Conservation (phyloP, 2,329 filamentous ascomycete species). For the Penicillium sp. region DNA sequence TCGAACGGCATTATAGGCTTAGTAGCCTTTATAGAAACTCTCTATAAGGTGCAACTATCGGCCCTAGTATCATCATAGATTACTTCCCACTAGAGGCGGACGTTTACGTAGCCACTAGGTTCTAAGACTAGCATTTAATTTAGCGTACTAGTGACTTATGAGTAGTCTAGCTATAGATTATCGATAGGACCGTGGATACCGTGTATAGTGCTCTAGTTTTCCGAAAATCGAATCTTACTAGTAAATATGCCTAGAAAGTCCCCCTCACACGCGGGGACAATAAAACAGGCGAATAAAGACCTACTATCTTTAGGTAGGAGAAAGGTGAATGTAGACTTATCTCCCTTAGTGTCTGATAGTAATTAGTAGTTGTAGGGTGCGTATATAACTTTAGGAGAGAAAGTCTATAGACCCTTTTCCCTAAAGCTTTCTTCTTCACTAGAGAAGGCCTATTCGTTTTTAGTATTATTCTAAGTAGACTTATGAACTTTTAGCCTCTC, state of each 20-base stretch:
- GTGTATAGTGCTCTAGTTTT: slow-evolving; percentile 9
- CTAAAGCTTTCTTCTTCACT: slow-evolving; percentile 7
- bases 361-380: background rate
- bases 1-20: slow-evolving; percentile 21
- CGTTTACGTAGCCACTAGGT: slow-evolving; percentile 16
- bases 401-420: background rate
- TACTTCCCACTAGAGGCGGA: slow-evolving; percentile 15
- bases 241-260: slow-evolving; percentile 15
- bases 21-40: slow-evolving; percentile 18
- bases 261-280: slow-evolving; percentile 5
- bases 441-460: slow-evolving; percentile 16
- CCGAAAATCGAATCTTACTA: slow-evolving; percentile 15
- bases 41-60: slow-evolving; percentile 10
- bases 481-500: slow-evolving; percentile 15
- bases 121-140: slow-evolving; percentile 22
- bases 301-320: slow-evolving; percentile 7
- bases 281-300: slow-evolving; percentile 5
- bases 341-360: background rate
- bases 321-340: slow-evolving; percentile 8
- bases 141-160: slow-evolving; percentile 18
- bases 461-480: slow-evolving; percentile 19
- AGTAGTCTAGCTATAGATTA: slow-evolving; percentile 26
- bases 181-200: slow-evolving; percentile 17
- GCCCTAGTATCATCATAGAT: background rate
- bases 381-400: background rate